A percentile compares a stretch with the other conserved stretches of the same genome.
These are phyloP conservation scores for Plasmodium gonderi DNA, from an alignment of 169 alveolate species.

Conservation along the genomic window DNA sequence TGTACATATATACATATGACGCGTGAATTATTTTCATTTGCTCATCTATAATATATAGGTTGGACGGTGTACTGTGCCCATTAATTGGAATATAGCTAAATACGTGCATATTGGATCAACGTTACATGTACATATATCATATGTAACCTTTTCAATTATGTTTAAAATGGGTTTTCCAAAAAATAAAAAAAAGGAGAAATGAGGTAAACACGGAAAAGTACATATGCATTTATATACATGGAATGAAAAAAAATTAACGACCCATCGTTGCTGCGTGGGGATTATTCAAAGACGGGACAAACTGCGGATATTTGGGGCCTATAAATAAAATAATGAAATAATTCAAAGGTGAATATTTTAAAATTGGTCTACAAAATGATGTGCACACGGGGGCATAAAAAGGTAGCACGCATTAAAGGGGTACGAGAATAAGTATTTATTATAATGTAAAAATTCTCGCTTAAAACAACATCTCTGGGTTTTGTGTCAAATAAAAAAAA, in stretches of 20 bases:
- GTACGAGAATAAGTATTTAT: not conserved
- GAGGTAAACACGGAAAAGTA: too few relatives aligned
- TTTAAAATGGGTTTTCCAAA: conserved; percentile 6
- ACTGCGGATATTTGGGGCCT: conserved; percentile 70
- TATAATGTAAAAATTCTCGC: not conserved
- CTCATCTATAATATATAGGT: not conserved
- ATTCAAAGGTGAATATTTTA: not conserved
- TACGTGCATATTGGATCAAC: not conserved
- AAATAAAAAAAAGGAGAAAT: conserved; percentile 3
- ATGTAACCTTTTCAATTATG: not conserved
- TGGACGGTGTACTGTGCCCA: not conserved
- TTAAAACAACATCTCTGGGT: not conserved
- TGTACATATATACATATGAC: not conserved
- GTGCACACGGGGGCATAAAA: not conserved
- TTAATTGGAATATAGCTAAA: not conserved
- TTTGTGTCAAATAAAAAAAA: not conserved
- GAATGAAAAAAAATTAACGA: conserved; percentile 49
- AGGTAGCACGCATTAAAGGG: not conserved
- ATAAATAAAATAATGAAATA: not conserved
- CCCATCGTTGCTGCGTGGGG: conserved; percentile 61
- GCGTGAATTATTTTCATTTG: not conserved
- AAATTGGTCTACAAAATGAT: not conserved
- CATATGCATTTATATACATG: too few relatives aligned
- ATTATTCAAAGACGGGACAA: conserved; percentile 57
- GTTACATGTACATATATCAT: not conserved